Conservation (phyloP, 306 rosid genomes). For the Dryas octopetala region DNA sequence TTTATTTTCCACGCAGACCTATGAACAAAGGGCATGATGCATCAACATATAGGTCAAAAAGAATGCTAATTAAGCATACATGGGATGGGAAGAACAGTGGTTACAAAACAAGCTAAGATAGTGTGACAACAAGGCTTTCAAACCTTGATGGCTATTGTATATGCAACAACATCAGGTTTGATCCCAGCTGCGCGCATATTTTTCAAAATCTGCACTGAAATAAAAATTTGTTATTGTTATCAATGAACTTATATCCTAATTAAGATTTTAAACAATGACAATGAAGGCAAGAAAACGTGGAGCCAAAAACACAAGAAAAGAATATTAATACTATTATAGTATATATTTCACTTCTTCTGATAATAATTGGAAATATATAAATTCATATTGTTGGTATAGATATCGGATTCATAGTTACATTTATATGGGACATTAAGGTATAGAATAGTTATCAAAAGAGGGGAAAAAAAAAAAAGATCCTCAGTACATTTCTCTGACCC, state of each 20-base stretch:
- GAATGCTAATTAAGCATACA: background rate
- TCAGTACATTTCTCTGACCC: background rate
- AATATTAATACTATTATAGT: too few species aligned
- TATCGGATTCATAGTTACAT: too few species aligned
- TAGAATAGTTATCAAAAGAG: too few species aligned
- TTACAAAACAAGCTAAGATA: slow-evolving; percentile 21
- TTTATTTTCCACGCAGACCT: slow-evolving; percentile 79
- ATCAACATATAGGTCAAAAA: slow-evolving; percentile 19
- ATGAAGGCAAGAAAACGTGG: background rate
- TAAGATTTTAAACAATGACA: slow-evolving; percentile 11
- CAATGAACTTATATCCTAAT: slow-evolving; percentile 26
- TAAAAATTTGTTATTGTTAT: slow-evolving; percentile 27
- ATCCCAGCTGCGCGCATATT: slow-evolving; percentile 66
- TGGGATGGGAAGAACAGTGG: background rate
- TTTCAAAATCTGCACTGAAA: slow-evolving; percentile 67
- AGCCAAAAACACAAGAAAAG: background rate
- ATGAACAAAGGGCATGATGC: slow-evolving; percentile 36
- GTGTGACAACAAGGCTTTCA: slow-evolving; percentile 24
- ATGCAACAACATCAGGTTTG: slow-evolving; percentile 84
- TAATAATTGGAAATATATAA: too few species aligned
- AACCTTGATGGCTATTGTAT: slow-evolving; percentile 89
- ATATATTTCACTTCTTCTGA: too few species aligned
- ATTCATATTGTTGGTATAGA: too few species aligned
- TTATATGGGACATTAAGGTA: too few species aligned
- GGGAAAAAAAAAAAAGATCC: background rate